A percentile compares a stretch with the other conserved stretches of the same genome.
phyloP scores from a whole-genome alignment of 2,329 filamentous ascomycete species.

The Hypoxylon sp. region DNA sequence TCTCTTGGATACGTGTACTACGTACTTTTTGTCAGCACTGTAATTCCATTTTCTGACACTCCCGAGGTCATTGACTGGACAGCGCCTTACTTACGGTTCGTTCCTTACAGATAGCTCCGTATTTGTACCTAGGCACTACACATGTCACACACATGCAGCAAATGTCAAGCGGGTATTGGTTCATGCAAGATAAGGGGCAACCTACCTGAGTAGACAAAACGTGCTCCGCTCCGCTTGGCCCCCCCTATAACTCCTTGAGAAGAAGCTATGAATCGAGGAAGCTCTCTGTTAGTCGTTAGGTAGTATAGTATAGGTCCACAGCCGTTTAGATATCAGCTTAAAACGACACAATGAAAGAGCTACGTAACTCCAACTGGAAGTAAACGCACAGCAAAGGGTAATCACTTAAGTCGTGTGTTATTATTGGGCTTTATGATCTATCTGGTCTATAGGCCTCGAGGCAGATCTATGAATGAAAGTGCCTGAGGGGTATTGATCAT shows the following conservation, averaged over 20 bases:
- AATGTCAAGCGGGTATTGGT: slow-evolving; percentile 16
- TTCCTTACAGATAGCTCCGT: slow-evolving; percentile 14
- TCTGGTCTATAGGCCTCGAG: slow-evolving; percentile 33
- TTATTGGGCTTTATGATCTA: slow-evolving; percentile 34
- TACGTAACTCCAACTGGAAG: neutral
- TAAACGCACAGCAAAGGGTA: neutral
- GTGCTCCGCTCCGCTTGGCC: slow-evolving; percentile 27
- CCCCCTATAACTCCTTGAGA: neutral
- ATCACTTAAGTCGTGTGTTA: slow-evolving; percentile 4
- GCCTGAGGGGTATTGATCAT: slow-evolving; percentile 26
- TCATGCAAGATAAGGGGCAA: slow-evolving; percentile 14
- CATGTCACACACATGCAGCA: slow-evolving; percentile 29
- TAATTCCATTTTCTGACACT: neutral
- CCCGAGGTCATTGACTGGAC: too few species aligned
- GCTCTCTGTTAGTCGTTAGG: neutral
- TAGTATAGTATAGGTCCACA: neutral
- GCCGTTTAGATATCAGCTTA: neutral
- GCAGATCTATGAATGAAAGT: slow-evolving; percentile 20
- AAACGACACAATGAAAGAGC: slow-evolving; percentile 2
- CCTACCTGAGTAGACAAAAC: slow-evolving; percentile 21
- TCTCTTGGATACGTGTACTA: slow-evolving; percentile 15
- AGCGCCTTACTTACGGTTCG: neutral
- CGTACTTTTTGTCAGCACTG: neutral
- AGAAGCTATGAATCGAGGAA: neutral
- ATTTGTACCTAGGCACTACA: neutral